Evolutionary conservation across 768 basidiomycete genomes (phyloP), one percentile per base, ranked within the genome.

Genomic region (Lentinus brumalis): DNA sequence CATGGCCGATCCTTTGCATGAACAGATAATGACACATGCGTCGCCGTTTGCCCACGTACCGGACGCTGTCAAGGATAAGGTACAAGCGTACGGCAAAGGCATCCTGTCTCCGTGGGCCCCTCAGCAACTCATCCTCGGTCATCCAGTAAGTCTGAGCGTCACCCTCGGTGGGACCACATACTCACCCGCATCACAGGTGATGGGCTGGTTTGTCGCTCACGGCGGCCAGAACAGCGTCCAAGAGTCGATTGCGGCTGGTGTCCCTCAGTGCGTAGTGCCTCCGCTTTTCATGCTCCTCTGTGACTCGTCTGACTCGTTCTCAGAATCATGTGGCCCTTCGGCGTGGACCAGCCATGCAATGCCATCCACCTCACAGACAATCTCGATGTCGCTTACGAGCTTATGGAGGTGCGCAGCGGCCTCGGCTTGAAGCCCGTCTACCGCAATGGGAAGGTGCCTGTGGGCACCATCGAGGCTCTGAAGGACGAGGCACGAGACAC

Each of bases 11-110:
- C 4, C n/a, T 21, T 2, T 26, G 15, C 21, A 1, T 4, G 16
- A 8, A 7, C 29, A 65, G 64, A 61, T 65, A 14, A 15, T 65
- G 39, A 59, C 57, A 38, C 53, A 59, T n/a, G 64, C 60, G n/a
- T 64, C 63, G 4, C 64, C 56, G 3, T 52, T 56, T 4, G 60
- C 64, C 2, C n/a, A 38, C 10, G 46, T 65, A 4, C 60, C 64
- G 0, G 60, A 59, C 6, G 53, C 42, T 12, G 50, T 65, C n/a
- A 12, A 32, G 15, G 44, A 65, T n/a, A 65, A 61, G 44, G 56
- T 65, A 9, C 46, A 50, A 31, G 38, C 31, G 1, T 65, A 58
- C 30, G 64, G 59, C 1, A 50, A 56, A 5, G 64, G 60, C 30
- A 3, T 65, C 4, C 7, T 65, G 18, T 55, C 60, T 6, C 21